Evolutionary conservation across 495 filamentous ascomycete genomes (phyloP).

Genomic region (Pseudevernia furfuracea): DNA sequence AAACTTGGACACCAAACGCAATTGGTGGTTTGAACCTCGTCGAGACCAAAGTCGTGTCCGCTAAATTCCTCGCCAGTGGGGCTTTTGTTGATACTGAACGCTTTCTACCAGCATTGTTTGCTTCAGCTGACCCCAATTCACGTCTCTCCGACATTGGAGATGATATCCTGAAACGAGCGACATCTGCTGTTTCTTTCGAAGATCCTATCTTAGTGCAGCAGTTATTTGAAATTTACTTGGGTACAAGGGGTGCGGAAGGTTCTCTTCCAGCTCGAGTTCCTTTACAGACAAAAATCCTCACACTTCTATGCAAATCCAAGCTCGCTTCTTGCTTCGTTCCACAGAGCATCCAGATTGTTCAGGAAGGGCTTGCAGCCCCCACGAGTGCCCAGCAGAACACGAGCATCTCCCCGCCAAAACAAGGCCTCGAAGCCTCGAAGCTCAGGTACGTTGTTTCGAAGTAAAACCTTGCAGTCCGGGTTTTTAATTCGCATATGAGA

Average conservation of each 20-base stretch:
- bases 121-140: constrained; percentile 73
- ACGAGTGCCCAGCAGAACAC: constrained; percentile 28
- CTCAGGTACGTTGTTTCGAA: constrained; percentile 39
- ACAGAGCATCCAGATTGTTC: constrained; percentile 60
- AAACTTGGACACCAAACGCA: constrained; percentile 57
- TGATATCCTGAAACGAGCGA: constrained; percentile 71
- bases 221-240: constrained; percentile 65
- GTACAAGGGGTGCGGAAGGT: constrained; percentile 35
- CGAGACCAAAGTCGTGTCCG: constrained; percentile 57
- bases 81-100: constrained; percentile 73
- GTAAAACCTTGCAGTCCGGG: not conserved
- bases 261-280: constrained; percentile 53
- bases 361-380: constrained; percentile 47
- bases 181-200: constrained; percentile 60
- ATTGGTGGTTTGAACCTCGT: constrained; percentile 56
- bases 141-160: constrained; percentile 73
- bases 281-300: constrained; percentile 67
- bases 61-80: constrained; percentile 70
- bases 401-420: constrained; percentile 40
- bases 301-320: constrained; percentile 67
- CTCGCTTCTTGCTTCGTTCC: constrained; percentile 55
- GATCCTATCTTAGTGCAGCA: constrained; percentile 51
- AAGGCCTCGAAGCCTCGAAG: constrained; percentile 63
- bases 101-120: constrained; percentile 75
- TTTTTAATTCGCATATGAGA: not conserved